phyloP scores from a whole-genome alignment of 768 basidiomycete genomes.

The Candolleomyces aberdarensis region DNA sequence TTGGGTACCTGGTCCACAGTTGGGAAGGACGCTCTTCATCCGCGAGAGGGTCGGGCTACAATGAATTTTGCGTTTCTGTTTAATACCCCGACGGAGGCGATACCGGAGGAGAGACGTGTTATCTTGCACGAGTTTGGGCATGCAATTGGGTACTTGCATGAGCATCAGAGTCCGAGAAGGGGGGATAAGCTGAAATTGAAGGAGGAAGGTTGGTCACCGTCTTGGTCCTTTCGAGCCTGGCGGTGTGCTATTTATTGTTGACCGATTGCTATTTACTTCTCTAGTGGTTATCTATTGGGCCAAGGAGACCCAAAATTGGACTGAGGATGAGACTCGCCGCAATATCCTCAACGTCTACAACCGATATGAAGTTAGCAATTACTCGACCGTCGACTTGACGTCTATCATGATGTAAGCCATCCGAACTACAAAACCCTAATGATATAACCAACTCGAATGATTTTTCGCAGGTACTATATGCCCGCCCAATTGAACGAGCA shows the following conservation, averaged over 20 bases:
- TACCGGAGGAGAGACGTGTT: slow-evolving; percentile 8
- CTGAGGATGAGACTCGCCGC: not conserved
- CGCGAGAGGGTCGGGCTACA: not conserved
- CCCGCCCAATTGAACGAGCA: slow-evolving; percentile 12
- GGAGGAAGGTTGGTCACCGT: slow-evolving; percentile 5
- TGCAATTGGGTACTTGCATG: slow-evolving; percentile 14
- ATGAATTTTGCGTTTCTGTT: slow-evolving; percentile 14
- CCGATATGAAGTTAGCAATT: slow-evolving; percentile 11
- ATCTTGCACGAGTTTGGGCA: slow-evolving; percentile 20
- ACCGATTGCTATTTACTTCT: not conserved
- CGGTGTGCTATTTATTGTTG: no score
- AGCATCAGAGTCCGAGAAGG: slow-evolving; percentile 15
- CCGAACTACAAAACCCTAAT: not conserved
- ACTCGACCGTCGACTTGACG: slow-evolving; percentile 11
- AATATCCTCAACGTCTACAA: slow-evolving; percentile 15
- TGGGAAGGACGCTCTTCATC: slow-evolving; percentile 7
- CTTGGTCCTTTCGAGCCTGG: not conserved
- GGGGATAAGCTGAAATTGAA: slow-evolving; percentile 11
- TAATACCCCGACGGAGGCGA: not conserved
- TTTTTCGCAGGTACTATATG: slow-evolving; percentile 17
- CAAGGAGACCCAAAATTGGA: slow-evolving; percentile 1
- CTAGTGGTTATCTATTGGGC: slow-evolving; percentile 12
- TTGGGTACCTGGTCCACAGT: slow-evolving; percentile 14
- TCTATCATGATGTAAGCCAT: slow-evolving; percentile 18
- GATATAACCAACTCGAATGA: not conserved